Evolutionary conservation across 192 early-diverging fungal species (phyloP).

Genomic region (Coemansia umbellata): DNA sequence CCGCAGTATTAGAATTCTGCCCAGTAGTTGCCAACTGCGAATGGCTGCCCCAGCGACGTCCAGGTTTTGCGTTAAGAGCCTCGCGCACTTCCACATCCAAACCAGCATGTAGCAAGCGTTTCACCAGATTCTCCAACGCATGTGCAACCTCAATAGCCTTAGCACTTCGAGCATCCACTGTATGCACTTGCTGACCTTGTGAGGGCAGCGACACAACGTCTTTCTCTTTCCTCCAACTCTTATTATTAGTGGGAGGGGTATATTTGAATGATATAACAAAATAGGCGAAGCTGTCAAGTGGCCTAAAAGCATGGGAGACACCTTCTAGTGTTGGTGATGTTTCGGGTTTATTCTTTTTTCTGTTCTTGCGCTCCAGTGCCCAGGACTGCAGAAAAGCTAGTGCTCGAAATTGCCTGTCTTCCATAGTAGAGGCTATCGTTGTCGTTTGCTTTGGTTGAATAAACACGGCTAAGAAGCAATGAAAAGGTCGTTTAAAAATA

Average conservation of each 20-base stretch:
- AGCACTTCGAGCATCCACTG: slow-evolving; percentile 7
- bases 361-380: slow-evolving; percentile 22
- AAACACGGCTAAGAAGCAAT: no score
- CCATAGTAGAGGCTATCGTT: no score
- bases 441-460: no score
- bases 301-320: not conserved
- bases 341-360: no score
- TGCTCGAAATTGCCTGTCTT: not conserved
- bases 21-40: no score
- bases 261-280: slow-evolving; percentile 38
- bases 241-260: no score
- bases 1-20: no score
- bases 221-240: no score
- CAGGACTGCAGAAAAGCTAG: slow-evolving; percentile 28
- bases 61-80: slow-evolving; percentile 39
- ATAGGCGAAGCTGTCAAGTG: slow-evolving; percentile 30
- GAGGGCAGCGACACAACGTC: not conserved
- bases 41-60: no score
- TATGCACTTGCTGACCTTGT: not conserved
- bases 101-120: slow-evolving; percentile 55
- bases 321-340: no score
- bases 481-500: no score
- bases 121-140: slow-evolving; percentile 55
- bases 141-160: not conserved
- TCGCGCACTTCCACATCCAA: slow-evolving; percentile 62